Evolutionary conservation across 257 asterid genomes (phyloP), one percentile per base, ranked within the genome.

Genomic region (Mentha longifolia): DNA sequence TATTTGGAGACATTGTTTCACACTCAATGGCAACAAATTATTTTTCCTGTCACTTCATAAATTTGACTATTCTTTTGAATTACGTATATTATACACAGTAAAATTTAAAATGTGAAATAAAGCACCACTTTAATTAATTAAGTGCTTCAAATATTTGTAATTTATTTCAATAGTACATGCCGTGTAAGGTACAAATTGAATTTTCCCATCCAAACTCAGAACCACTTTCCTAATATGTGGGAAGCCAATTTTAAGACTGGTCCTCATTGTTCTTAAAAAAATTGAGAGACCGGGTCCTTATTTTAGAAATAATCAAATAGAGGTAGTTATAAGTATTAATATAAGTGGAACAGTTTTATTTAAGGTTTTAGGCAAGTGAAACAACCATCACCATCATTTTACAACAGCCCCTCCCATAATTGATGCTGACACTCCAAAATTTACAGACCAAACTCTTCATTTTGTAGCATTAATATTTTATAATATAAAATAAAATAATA

Each of bases 361-460:
- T 68, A 54, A 55, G 74, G 20, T 43, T 78, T 73, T 56, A 70
- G 63, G 54, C 67, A 65, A 65, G 47, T 35, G 74, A 14, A 56
- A 63, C 73, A 47, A 67, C 62, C 35, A 69, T 82, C 85, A 72
- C 75, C 72, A 49, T 82, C 83, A 49, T 50, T 46, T 47, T 50
- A 20, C 68, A 51, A 70, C 76, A 71, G 9, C 65, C 47, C 63
- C 39, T 3, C 62, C 71, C 65, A 66, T 50, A 52, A 64, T 76
- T 67, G 89, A 86, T 71, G 52, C 81, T 55, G 87, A 83, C 73
- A 64, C 73, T 81, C 83, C 77, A 77, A 70, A 74, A 12, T 50
- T 50, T 52, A 61, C 68, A 74, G 73, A 73, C 85, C 82, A 79
- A 76, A 73, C 50, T 69, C 73, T 59, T 12, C 19, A 45, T 59